Base-by-base conservation (phyloP, 2,329 filamentous ascomycete species). In the Zymoseptoria pseudotritici region DNA sequence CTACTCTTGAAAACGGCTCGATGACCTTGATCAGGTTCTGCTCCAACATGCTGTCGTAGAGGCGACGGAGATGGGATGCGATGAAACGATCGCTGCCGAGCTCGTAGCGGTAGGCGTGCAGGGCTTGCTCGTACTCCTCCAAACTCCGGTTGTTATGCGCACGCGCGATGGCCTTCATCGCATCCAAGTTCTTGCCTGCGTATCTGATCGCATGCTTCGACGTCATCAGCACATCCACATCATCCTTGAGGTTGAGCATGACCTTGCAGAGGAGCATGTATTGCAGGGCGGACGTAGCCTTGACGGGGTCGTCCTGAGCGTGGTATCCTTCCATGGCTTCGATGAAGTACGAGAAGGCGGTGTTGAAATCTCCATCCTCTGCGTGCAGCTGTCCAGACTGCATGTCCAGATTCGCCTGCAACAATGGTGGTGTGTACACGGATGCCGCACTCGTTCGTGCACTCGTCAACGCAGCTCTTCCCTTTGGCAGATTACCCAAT, bases 181-280 rank as follows among this genome's bases (percentile, higher is more conserved):
- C 94, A 77, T 99, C 94, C 65, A 99, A 86, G 73, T 91, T 94
- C 78, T 93, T 91, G 69, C 93, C 91, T 31, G 92, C 92, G 74
- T 99, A 97, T 78, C 95, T 94, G 73, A 95, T 86, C 49, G 95
- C 94, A 76, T 97, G 92, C 83, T 99, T 99, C 58, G 91, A 95
- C 29, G 89, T 86, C 86, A 99, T 91, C 67, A 99, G 85, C 72
- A 89, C 86, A 78, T 93, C 96, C 75, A 99, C 93, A 75, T 99
- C 95, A 80, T 97, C 92, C 66, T 86, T 91, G 50, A 95, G 83
- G 78, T 99, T 99, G 69, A 99, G 83, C 95, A 99, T 99, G 76
- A 99, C 94, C 82, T 99, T 99, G 86, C 94, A 97, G 42, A 99
- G 86, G 58, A 99, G 85, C 94, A 99, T 99, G 82, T 99, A 99